Base-by-base conservation (phyloP, 805 yeast genomes). In the Candida pseudoglaebosa region DNA sequence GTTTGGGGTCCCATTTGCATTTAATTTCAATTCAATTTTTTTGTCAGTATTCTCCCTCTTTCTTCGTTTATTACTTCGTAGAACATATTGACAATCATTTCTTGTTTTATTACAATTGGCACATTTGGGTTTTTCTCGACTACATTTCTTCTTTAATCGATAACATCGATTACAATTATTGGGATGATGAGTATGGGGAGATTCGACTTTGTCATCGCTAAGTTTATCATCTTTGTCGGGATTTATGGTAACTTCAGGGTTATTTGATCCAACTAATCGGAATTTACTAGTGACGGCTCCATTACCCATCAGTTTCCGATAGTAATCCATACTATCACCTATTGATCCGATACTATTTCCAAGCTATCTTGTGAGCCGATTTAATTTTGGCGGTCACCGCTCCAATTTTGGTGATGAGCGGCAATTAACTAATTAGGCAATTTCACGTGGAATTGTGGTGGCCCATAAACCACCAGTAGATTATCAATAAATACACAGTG, bases 131-230 rank as follows among this genome's bases (percentile, higher is more conserved):
- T 59, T 61, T 24, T 54, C 56, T 36, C 71, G 52, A 33, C 59
- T 55, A 44, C 73, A 68, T 47, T 66, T 65, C 46, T 68, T 68
- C 54, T 68, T 68, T 40, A 68, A 54, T 28, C 66, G 51, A 42
- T 68, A 66, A 49, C 73, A 67, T 15, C 71, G 49, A 24, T 48
- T 57, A 42, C 73, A 67, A 52, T 63, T 67, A 44, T 54, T 56
- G 10, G 62, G 56, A 41, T 62, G 67, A 42, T 61, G 68, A 15
- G 63, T 53, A 7, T 39, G 28, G 12, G 36, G 36, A 6, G 38
- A 15, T 19, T 37, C 19, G 33, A 30, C 21, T 28, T 38, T 28
- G 13, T 13, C n/a, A 13, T 16, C 24, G 7, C n/a, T n/a, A n/a
- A n/a, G 26, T 22, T 22, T 22, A 12, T 22, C 26, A 8, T 22